Evolutionary conservation across 257 asterid genomes (phyloP).

Genomic region (Gardenia jasminoides): DNA sequence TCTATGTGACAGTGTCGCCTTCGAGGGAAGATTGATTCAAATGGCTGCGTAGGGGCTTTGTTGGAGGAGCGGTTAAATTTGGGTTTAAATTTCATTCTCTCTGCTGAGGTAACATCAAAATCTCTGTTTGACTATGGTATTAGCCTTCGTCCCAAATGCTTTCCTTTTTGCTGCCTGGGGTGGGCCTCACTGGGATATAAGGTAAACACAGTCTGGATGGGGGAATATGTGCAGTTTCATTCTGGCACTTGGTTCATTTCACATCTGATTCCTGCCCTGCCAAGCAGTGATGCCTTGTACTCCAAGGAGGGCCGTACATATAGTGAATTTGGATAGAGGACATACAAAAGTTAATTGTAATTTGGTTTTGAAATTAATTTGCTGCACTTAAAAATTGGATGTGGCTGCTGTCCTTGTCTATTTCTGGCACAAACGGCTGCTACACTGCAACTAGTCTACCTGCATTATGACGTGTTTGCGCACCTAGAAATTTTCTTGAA

Average conservation of each 20-base stretch:
- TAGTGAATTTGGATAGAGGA: not conserved
- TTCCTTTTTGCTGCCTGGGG: not conserved
- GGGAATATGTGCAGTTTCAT: not conserved
- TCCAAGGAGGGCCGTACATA: not conserved
- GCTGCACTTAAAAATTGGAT: not conserved
- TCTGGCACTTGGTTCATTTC: not conserved
- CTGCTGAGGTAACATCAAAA: constrained; percentile 71
- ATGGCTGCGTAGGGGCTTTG: constrained; percentile 67
- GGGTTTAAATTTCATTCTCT: constrained; percentile 89
- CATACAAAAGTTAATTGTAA: no score
- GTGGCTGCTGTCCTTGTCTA: not conserved
- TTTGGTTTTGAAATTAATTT: not conserved
- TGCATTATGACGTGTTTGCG: not conserved
- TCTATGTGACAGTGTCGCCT: constrained; percentile 67
- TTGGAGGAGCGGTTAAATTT: constrained; percentile 80
- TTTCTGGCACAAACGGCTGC: not conserved
- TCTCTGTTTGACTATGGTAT: not conserved
- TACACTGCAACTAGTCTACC: not conserved
- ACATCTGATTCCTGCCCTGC: not conserved
- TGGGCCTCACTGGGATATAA: no score
- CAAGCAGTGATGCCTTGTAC: not conserved
- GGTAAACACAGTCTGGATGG: not conserved
- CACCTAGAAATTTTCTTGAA: not conserved
- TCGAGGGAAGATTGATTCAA: constrained; percentile 88
- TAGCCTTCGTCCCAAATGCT: not conserved